A percentile compares a stretch with the other conserved stretches of the same genome.
phyloP scores from a whole-genome alignment of 108 stramenopile species.

The Cyclotella baltica region DNA sequence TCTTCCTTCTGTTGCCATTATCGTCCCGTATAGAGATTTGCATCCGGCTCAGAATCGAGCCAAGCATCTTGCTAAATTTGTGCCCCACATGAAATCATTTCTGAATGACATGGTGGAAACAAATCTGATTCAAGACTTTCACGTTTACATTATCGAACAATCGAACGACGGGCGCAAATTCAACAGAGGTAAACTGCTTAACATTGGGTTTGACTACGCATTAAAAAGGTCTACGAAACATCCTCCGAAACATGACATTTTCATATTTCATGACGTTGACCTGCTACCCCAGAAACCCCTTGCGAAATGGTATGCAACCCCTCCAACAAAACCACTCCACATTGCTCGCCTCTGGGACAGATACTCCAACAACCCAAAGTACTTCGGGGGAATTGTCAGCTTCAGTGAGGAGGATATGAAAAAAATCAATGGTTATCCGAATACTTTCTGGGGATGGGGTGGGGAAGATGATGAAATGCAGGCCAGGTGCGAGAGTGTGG shows the following conservation, averaged over 20 bases:
- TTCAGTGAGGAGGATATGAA: slow-evolving; percentile 87
- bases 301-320: slow-evolving; percentile 79
- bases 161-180: slow-evolving; percentile 95
- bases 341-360: slow-evolving; percentile 98
- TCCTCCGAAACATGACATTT: slow-evolving; percentile 72
- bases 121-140: slow-evolving; percentile 73
- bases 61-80: slow-evolving; percentile 85
- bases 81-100: slow-evolving; percentile 94
- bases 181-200: slow-evolving; percentile 99
- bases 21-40: slow-evolving; percentile 96
- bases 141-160: slow-evolving; percentile 97
- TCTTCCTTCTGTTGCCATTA: slow-evolving; percentile 81
- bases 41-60: slow-evolving; percentile 92
- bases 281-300: slow-evolving; percentile 87
- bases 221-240: slow-evolving; percentile 54
- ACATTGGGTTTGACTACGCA: slow-evolving; percentile 97
- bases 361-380: slow-evolving; percentile 96
- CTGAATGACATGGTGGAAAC: slow-evolving; percentile 48
- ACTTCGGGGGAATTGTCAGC: slow-evolving; percentile 97
- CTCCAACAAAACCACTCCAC: slow-evolving; percentile 90
- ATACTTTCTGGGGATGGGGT: slow-evolving; percentile 99
- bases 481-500: slow-evolving; percentile 75
- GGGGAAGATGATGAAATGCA: slow-evolving; percentile 99
- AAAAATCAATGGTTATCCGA: slow-evolving; percentile 97
- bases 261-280: slow-evolving; percentile 99